Evolutionary conservation across 2,329 filamentous ascomycete genomes (phyloP).

Genomic region (Botrytis elliptica): DNA sequence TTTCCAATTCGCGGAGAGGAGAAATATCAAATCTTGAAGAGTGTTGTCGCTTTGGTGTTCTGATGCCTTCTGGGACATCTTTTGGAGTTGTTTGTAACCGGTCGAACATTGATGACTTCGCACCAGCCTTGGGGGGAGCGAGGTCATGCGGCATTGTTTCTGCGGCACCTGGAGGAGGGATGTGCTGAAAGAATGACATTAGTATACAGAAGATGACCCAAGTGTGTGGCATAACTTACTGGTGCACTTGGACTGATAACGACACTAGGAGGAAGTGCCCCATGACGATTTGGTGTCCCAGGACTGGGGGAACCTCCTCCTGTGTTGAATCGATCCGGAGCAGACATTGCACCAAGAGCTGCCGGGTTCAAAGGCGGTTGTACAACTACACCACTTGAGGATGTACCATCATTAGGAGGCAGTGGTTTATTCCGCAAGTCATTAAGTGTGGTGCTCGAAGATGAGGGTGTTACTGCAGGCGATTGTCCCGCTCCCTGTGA

Average conservation of each 20-base stretch:
- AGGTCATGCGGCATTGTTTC: conserved; percentile 99
- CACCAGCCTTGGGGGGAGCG: conserved; percentile 85
- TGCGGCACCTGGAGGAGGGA: conserved; percentile 86
- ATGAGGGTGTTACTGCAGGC: conserved; percentile 73
- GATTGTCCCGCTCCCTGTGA: conserved; percentile 58
- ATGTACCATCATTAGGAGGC: conserved; percentile 52
- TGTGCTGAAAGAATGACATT: conserved; percentile 58
- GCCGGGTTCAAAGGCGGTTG: conserved; percentile 37
- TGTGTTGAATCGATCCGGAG: conserved; percentile 46
- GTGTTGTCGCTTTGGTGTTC: conserved; percentile 94
- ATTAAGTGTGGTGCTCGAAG: conserved; percentile 82
- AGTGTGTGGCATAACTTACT: conserved; percentile 54
- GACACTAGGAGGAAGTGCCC: conserved; percentile 76
- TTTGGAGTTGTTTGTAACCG: conserved; percentile 91
- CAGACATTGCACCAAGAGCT: conserved; percentile 34
- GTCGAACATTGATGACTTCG: conserved; percentile 86
- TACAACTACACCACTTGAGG: conserved; percentile 27
- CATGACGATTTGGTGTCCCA: conserved; percentile 62
- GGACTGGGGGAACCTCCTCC: conserved; percentile 43
- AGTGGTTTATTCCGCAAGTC: conserved; percentile 82
- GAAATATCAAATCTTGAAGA: conserved; percentile 98
- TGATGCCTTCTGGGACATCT: conserved; percentile 91
- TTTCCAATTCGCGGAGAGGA: conserved; percentile 92
- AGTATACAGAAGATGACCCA: conserved; percentile 1
- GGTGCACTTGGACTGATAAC: conserved; percentile 93